A percentile compares a stretch with the other conserved stretches of the same genome.
Evolutionary conservation across 441 rosid species (phyloP).

Genomic region (Aquilaria agallochum): DNA sequence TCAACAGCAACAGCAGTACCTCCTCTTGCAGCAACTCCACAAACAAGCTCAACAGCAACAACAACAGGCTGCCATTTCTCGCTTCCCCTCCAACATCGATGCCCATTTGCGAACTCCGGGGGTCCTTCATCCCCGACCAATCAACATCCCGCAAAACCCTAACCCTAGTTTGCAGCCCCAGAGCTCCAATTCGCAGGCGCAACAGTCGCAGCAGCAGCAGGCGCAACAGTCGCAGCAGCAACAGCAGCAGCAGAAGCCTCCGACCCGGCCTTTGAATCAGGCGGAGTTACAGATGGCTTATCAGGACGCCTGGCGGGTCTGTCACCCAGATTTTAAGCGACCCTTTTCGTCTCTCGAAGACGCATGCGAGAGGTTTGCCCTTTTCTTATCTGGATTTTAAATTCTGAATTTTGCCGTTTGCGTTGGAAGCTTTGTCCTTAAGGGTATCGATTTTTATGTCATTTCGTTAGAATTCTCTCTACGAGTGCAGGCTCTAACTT

Average conservation of each 20-base stretch:
- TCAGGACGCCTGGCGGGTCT: slow-evolving; percentile 95
- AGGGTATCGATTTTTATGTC: too few species aligned
- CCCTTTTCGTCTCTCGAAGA: slow-evolving; percentile 87
- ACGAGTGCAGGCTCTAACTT: too few species aligned
- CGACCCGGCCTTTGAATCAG: slow-evolving; percentile 64
- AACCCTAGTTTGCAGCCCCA: slow-evolving; percentile 39
- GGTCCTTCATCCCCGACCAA: slow-evolving; percentile 37
- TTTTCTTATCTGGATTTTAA: not conserved
- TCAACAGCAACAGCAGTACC: slow-evolving; percentile 44
- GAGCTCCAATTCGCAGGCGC: slow-evolving; percentile 11
- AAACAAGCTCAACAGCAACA: slow-evolving; percentile 51
- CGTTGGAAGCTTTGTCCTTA: too few species aligned
- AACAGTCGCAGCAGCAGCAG: slow-evolving; percentile 30
- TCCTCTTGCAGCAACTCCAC: slow-evolving; percentile 55
- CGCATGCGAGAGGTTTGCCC: slow-evolving; percentile 84
- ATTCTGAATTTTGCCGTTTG: too few species aligned
- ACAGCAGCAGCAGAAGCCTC: slow-evolving; percentile 56
- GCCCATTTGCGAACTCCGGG: slow-evolving; percentile 68
- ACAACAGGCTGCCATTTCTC: slow-evolving; percentile 67
- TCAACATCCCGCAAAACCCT: slow-evolving; percentile 37
- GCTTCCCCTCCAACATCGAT: slow-evolving; percentile 75
- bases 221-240: slow-evolving; percentile 37
- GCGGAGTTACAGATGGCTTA: slow-evolving; percentile 86
- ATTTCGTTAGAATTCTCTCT: too few species aligned
- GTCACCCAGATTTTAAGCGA: slow-evolving; percentile 85